These are phyloP conservation scores for Quercus suber DNA, from an alignment of 306 rosid species.

Conservation along the genomic window DNA sequence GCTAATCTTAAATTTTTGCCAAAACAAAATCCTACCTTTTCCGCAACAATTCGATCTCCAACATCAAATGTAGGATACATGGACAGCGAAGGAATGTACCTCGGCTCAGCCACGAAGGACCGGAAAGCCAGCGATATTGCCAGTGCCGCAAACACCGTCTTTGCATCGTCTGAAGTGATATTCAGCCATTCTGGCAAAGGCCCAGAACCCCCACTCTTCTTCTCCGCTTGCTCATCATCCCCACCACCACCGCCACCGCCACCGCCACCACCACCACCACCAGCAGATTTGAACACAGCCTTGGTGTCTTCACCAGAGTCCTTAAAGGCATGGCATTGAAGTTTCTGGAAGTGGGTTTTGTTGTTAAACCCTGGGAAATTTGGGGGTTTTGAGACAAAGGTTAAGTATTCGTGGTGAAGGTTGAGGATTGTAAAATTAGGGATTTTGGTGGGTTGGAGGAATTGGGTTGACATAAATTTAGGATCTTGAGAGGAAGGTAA, in stretches of 20 bases:
- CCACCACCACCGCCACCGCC: constrained; percentile 41
- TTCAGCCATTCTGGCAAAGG: constrained; percentile 65
- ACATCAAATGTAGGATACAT: constrained; percentile 99
- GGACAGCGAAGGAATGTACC: constrained; percentile 96
- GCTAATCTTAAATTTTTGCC: not conserved
- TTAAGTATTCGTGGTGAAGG: constrained; percentile 9
- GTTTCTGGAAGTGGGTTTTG: constrained; percentile 27
- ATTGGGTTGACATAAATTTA: constrained; percentile 23
- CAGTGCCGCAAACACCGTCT: constrained; percentile 78
- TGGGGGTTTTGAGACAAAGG: constrained; percentile 15
- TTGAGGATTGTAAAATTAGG: constrained; percentile 21
- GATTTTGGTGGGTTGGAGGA: constrained; percentile 30
- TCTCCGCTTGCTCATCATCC: constrained; percentile 40
- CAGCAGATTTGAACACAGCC: constrained; percentile 34
- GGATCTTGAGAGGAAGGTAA: constrained; percentile 46
- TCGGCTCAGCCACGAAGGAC: constrained; percentile 88
- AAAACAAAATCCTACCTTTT: constrained; percentile 56
- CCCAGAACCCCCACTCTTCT: constrained; percentile 48
- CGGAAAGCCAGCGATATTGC: constrained; percentile 63
- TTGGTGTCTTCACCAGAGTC: constrained; percentile 48
- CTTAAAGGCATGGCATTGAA: constrained; percentile 43
- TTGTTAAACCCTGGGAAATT: not conserved
- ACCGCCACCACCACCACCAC: constrained; percentile 40
- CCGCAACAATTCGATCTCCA: constrained; percentile 95
- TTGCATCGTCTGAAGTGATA: constrained; percentile 76